phyloP scores from a whole-genome alignment of 306 rosid genomes.

The Inga laurina region DNA sequence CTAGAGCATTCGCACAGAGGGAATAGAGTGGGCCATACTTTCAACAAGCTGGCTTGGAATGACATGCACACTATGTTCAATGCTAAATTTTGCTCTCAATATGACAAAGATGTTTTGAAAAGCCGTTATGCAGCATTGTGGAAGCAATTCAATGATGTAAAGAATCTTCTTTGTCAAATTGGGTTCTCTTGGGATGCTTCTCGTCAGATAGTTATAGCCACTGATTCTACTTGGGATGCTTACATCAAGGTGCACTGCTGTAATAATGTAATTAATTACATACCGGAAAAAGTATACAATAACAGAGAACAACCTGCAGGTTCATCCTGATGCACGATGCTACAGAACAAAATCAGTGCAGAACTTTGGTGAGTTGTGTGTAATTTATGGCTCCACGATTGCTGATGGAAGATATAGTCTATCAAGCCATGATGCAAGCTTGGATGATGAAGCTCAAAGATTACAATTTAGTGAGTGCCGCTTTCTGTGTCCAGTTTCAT shows the following conservation, averaged over 20 bases:
- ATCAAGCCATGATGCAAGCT: slow-evolving; percentile 71
- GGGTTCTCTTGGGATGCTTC: slow-evolving; percentile 83
- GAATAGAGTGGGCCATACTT: slow-evolving; percentile 67
- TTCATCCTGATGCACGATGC: slow-evolving; percentile 64
- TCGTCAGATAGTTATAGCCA: slow-evolving; percentile 72
- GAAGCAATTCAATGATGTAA: slow-evolving; percentile 83
- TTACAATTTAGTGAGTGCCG: slow-evolving; percentile 45
- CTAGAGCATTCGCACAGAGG: slow-evolving; percentile 74
- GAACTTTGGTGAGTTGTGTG: slow-evolving; percentile 66
- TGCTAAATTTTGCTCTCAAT: slow-evolving; percentile 64
- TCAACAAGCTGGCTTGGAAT: slow-evolving; percentile 75
- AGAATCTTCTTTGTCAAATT: slow-evolving; percentile 51
- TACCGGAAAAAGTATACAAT: not conserved
- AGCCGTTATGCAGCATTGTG: slow-evolving; percentile 71
- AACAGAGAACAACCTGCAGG: slow-evolving; percentile 35
- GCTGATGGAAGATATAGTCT: slow-evolving; percentile 91
- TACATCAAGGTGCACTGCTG: slow-evolving; percentile 48
- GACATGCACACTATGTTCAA: slow-evolving; percentile 72
- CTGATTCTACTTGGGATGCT: slow-evolving; percentile 67
- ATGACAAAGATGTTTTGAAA: slow-evolving; percentile 73
- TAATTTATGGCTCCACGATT: slow-evolving; percentile 57
- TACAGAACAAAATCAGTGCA: slow-evolving; percentile 60
- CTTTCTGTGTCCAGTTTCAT: slow-evolving; percentile 13
- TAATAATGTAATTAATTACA: slow-evolving; percentile 1
- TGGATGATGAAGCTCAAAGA: slow-evolving; percentile 58